Base-by-base conservation (phyloP, 805 yeast species). In the Barnettozyma sucrosica region DNA sequence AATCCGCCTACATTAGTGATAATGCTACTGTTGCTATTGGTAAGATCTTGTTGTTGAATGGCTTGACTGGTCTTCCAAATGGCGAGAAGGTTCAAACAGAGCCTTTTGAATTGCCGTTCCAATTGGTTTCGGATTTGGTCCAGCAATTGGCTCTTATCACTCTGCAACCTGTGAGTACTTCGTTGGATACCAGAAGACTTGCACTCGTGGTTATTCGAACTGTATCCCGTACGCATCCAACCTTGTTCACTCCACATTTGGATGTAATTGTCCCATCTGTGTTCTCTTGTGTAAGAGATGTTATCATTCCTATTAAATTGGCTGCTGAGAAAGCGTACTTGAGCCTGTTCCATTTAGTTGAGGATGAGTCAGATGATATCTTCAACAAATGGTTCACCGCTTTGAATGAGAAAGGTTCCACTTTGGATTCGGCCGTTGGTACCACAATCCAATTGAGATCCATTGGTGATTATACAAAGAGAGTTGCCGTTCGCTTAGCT, bases 301-400 rank as follows among this genome's bases (percentile, higher is more conserved):
- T 82, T n/a, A 72, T 87, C 42, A 88, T 92, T 59, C 97, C 99
- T 5, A 83, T 92, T 55, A 90, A 89, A 59, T 73, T 92, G 52
- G 97, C 97, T 1, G 96, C 96, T 7, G 99, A 92, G 64, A 88
- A 88, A 69, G 89, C 95, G 1, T 89, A 77, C 64, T 63, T 90
- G 54, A 79, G 87, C 2, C 62, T 89, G 16, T 84, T 89, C 66
- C 72, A 76, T 42, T 69, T 92, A 56, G 83, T 86, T 28, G 87
- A 83, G 24, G 96, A 85, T 52, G 76, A 68, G 9, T 69, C 72
- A 19, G 62, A 76, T 67, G 64, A 52, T 1, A 62, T 66, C 23
- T 89, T 87, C 68, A 76, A 75, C 46, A 57, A 58, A 10, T 92
- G 97, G 97, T 76, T 85, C 47, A 68, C 62, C 2, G 57, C 64